phyloP scores from a whole-genome alignment of 140 eudicot genomes.

The Stevia rebaudiana region DNA sequence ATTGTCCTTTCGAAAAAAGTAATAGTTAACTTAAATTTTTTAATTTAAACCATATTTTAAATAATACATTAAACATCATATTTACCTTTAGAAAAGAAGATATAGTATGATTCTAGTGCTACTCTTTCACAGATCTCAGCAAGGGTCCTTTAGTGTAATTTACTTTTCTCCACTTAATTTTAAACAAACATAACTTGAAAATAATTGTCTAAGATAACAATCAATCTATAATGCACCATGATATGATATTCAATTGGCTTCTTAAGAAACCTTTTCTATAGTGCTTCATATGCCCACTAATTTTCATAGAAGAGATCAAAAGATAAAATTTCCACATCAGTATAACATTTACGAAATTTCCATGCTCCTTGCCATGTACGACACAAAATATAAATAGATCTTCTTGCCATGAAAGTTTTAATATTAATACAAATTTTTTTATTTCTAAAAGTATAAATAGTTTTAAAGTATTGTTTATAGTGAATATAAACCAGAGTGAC shows the following conservation, averaged over 20 bases:
- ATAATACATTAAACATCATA: not conserved
- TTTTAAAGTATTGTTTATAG: too few species aligned
- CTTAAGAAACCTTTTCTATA: conserved; percentile 3
- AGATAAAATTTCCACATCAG: conserved; percentile 15
- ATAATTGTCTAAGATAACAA: conserved; percentile 3
- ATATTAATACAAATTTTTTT: too few species aligned
- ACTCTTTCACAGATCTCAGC: conserved; percentile 2
- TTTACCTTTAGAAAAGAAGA: not conserved
- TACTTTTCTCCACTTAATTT: not conserved
- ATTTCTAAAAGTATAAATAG: too few species aligned
- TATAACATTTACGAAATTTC: conserved; percentile 21
- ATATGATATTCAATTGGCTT: conserved; percentile 14
- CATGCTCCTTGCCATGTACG: conserved; percentile 19
- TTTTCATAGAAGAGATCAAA: not conserved
- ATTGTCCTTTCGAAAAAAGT: too few species aligned
- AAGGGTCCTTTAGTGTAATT: not conserved
- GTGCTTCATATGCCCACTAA: conserved; percentile 12
- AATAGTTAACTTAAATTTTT: too few species aligned
- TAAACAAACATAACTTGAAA: not conserved
- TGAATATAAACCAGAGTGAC: too few species aligned
- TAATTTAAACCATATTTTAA: not conserved
- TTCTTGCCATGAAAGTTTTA: too few species aligned
- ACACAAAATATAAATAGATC: not conserved
- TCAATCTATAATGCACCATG: not conserved
- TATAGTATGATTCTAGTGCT: not conserved